These are phyloP conservation scores for Skeletonema marinoi DNA, from an alignment of 108 stramenopile species.

Conservation along the genomic window DNA sequence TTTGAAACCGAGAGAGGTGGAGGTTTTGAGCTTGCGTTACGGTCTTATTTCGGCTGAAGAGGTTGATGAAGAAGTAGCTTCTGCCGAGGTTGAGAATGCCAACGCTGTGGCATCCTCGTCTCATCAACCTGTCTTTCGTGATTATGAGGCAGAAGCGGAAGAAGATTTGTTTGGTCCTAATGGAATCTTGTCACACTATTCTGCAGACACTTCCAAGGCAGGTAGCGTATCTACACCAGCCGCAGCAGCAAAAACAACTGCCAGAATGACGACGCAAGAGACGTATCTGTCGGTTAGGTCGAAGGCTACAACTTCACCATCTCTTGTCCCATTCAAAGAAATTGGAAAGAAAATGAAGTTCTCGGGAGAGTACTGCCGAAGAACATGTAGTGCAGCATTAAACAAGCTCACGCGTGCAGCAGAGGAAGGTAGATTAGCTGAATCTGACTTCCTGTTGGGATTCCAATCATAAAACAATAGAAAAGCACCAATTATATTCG, in stretches of 20 bases:
- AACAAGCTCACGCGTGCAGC: conserved; percentile 68
- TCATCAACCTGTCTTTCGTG: conserved; percentile 32
- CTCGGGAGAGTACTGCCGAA: conserved; percentile 80
- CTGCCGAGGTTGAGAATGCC: background rate
- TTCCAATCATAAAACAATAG: background rate
- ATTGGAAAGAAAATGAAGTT: conserved; percentile 79
- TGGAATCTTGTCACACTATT: conserved; percentile 47
- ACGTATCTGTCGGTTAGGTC: background rate
- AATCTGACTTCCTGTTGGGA: conserved; percentile 44
- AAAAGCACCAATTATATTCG: background rate
- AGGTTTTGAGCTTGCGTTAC: conserved; percentile 79
- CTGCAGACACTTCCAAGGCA: background rate
- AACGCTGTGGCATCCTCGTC: background rate
- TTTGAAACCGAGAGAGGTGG: conserved; percentile 74
- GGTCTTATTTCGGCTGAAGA: conserved; percentile 56
- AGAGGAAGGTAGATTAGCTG: conserved; percentile 71
- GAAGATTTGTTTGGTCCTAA: conserved; percentile 64
- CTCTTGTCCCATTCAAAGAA: conserved; percentile 68
- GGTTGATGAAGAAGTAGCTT: background rate
- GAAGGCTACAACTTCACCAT: background rate
- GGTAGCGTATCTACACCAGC: background rate
- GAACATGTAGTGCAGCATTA: conserved; percentile 65
- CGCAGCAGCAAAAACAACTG: background rate
- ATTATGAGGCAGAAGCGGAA: conserved; percentile 71
- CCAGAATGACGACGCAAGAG: background rate